Evolutionary conservation across 1,139 yeast species (phyloP).

Genomic region (Saccharomycopsis hybrid): DNA sequence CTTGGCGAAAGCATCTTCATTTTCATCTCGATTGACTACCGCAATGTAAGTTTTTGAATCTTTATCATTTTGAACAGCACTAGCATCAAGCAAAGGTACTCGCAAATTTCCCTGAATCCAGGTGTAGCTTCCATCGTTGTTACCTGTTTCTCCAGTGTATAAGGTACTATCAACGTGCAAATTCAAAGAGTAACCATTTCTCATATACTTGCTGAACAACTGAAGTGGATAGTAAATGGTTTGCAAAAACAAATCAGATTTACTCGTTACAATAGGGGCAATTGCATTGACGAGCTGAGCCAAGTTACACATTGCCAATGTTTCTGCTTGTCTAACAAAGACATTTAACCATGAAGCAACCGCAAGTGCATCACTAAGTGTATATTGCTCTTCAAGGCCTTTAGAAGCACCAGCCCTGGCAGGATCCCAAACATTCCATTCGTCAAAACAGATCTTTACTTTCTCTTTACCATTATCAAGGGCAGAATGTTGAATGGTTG

Average conservation of each 20-base stretch:
- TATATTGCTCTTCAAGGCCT: slow-evolving; percentile 32
- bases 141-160: slow-evolving; percentile 29
- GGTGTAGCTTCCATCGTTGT: slow-evolving; percentile 22
- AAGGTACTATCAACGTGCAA: slow-evolving; percentile 28
- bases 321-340: slow-evolving; percentile 30
- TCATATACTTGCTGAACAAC: slow-evolving; percentile 30
- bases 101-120: slow-evolving; percentile 24
- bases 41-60: slow-evolving; percentile 25
- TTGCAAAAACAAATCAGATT: slow-evolving; percentile 27
- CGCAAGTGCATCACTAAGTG: slow-evolving; percentile 31
- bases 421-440: slow-evolving; percentile 36
- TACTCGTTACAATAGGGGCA: slow-evolving; percentile 32
- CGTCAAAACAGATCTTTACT: slow-evolving; percentile 32
- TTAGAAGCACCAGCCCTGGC: slow-evolving; percentile 29
- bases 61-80: slow-evolving; percentile 24
- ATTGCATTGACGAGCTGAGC: slow-evolving; percentile 33
- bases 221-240: slow-evolving; percentile 30
- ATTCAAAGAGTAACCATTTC: slow-evolving; percentile 28
- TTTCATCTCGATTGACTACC: slow-evolving; percentile 28
- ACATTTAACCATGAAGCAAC: slow-evolving; percentile 33
- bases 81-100: slow-evolving; percentile 27
- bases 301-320: slow-evolving; percentile 32
- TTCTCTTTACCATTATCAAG: slow-evolving; percentile 22
- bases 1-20: slow-evolving; percentile 26
- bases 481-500: slow-evolving; percentile 24